Conservation (phyloP, 1,284 basidiomycete species). For the Ustilago hordei region DNA sequence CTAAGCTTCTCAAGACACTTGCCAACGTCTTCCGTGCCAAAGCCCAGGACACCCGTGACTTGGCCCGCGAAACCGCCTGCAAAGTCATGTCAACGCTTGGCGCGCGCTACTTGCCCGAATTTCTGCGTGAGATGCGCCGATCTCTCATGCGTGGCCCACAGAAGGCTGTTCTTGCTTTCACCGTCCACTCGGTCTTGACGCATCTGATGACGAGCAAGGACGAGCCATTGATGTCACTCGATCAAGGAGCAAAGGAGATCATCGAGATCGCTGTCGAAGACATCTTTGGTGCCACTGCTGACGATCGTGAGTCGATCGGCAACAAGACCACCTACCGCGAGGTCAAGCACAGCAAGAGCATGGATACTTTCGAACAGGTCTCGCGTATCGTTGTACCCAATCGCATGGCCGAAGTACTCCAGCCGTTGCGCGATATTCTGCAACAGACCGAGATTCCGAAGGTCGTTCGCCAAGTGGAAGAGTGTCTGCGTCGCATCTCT, state of each 20-base stretch:
- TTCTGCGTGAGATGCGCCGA: slow-evolving; percentile 83
- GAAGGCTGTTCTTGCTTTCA: slow-evolving; percentile 89
- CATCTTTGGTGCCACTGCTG: slow-evolving; percentile 91
- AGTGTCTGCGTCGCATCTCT: slow-evolving; percentile 85
- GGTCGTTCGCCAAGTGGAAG: slow-evolving; percentile 87
- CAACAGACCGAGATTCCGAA: slow-evolving; percentile 85
- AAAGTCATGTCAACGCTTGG: slow-evolving; percentile 84
- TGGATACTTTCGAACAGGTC: slow-evolving; percentile 68
- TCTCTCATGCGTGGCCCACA: slow-evolving; percentile 92
- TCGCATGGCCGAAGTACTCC: slow-evolving; percentile 80
- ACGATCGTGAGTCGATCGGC: slow-evolving; percentile 87
- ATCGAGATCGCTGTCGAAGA: slow-evolving; percentile 90
- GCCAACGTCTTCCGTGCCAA: slow-evolving; percentile 89
- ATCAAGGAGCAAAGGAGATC: slow-evolving; percentile 80
- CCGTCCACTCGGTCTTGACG: slow-evolving; percentile 83
- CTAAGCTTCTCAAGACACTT: slow-evolving; percentile 83
- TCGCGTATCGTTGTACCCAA: slow-evolving; percentile 57
- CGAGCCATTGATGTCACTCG: slow-evolving; percentile 74
- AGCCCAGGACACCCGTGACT: slow-evolving; percentile 92
- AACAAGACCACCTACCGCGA: slow-evolving; percentile 82
- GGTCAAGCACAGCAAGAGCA: slow-evolving; percentile 67
- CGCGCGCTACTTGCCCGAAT: slow-evolving; percentile 78
- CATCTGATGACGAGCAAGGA: slow-evolving; percentile 71
- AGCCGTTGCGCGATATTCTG: slow-evolving; percentile 86
- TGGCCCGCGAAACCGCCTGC: slow-evolving; percentile 84